Evolutionary conservation across 2,329 filamentous ascomycete genomes (phyloP).

Genomic region (Xylaria hypoxylon): DNA sequence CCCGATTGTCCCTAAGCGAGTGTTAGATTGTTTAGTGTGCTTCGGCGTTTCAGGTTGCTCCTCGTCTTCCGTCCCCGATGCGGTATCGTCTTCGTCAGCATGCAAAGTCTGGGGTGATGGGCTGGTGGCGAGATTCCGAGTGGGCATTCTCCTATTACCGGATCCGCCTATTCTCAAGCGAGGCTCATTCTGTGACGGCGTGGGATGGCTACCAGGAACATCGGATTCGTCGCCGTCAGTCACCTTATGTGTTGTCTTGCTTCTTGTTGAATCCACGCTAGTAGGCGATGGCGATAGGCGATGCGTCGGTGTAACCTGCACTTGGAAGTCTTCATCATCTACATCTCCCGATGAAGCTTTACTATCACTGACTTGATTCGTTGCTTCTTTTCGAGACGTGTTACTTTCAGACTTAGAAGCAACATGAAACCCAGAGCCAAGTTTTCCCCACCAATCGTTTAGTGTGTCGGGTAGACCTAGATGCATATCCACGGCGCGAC

Average conservation of each 20-base stretch:
- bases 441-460: slow-evolving; percentile 63
- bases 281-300: slow-evolving; percentile 48
- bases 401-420: slow-evolving; percentile 39
- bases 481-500: slow-evolving; percentile 47
- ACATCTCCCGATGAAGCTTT: slow-evolving; percentile 45
- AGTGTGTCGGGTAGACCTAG: slow-evolving; percentile 52
- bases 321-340: slow-evolving; percentile 64
- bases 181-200: slow-evolving; percentile 30
- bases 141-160: slow-evolving; percentile 36
- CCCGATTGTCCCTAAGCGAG: slow-evolving; percentile 41
- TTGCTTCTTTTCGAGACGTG: slow-evolving; percentile 30
- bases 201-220: slow-evolving; percentile 41
- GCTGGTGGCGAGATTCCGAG: slow-evolving; percentile 33
- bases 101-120: slow-evolving; percentile 45
- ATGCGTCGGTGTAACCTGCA: slow-evolving; percentile 61
- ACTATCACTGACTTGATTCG: slow-evolving; percentile 35
- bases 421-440: slow-evolving; percentile 49
- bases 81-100: slow-evolving; percentile 47
- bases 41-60: slow-evolving; percentile 34
- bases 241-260: slow-evolving; percentile 26
- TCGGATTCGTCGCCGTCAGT: slow-evolving; percentile 43
- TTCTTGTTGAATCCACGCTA: slow-evolving; percentile 19
- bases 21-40: slow-evolving; percentile 27
- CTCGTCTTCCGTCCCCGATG: slow-evolving; percentile 46
- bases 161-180: slow-evolving; percentile 41